Evolutionary conservation across 345 rosid genomes (phyloP).

Genomic region (Hirschfeldia incana): DNA sequence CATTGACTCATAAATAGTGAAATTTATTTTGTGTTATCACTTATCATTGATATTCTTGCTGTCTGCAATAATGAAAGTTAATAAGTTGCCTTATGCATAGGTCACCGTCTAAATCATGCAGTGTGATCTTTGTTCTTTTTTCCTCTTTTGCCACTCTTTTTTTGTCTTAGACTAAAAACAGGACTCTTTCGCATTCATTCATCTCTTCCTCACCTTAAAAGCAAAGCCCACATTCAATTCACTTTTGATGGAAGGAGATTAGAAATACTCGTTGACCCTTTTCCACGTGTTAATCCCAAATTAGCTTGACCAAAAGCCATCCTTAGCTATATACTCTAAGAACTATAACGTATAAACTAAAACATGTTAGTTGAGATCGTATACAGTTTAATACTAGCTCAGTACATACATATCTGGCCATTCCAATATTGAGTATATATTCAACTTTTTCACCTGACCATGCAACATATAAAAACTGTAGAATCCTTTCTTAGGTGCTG

Average conservation of each 20-base stretch:
- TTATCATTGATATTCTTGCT: slow-evolving; percentile 33
- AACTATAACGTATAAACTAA: neutral
- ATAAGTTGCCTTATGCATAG: slow-evolving; percentile 17
- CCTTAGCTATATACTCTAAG: slow-evolving; percentile 1
- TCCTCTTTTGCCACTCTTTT: slow-evolving; percentile 10
- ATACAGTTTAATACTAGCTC: neutral
- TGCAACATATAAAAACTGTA: neutral
- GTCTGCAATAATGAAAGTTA: slow-evolving; percentile 31
- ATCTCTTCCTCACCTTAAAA: slow-evolving; percentile 22
- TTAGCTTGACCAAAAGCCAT: neutral
- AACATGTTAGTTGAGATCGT: neutral
- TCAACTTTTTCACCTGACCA: neutral
- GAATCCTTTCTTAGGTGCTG: neutral
- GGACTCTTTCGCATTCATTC: slow-evolving; percentile 23
- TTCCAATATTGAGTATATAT: neutral
- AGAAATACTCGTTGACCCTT: slow-evolving; percentile 35
- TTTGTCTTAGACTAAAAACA: slow-evolving; percentile 24
- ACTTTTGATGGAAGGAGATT: slow-evolving; percentile 19
- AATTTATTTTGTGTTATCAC: slow-evolving; percentile 11
- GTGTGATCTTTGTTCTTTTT: slow-evolving; percentile 15
- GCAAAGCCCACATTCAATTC: slow-evolving; percentile 20
- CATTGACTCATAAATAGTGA: slow-evolving; percentile 35
- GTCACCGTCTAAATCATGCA: slow-evolving; percentile 34
- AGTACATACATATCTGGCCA: neutral
- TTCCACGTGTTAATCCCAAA: slow-evolving; percentile 23